Evolutionary conservation across 495 filamentous ascomycete species (phyloP).

Genomic region (Acidomyces sp.): DNA sequence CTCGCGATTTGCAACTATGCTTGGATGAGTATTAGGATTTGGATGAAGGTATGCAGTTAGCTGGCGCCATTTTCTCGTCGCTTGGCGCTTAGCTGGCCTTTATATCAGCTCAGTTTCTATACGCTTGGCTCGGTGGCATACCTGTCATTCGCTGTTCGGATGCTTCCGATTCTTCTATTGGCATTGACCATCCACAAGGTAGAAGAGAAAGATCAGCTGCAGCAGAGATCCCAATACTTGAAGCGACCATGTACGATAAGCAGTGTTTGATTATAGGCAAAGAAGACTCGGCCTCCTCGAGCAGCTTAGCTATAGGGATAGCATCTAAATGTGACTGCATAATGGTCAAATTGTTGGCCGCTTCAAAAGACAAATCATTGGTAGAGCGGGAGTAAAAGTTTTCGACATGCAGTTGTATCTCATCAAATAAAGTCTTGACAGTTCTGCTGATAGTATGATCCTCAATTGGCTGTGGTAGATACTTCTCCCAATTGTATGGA

Average conservation of each 20-base stretch:
- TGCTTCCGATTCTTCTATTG: background rate
- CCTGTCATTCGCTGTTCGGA: background rate
- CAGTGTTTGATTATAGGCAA: constrained; percentile 5
- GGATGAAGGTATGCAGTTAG: background rate
- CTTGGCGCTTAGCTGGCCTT: constrained; percentile 1
- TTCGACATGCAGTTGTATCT: constrained; percentile 22
- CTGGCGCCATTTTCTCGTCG: background rate
- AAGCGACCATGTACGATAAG: constrained; percentile 1
- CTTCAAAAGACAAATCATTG: background rate
- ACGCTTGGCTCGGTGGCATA: background rate
- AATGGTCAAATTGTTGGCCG: background rate
- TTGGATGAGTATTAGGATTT: background rate
- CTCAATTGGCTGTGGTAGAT: constrained; percentile 20
- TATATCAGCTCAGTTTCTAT: background rate
- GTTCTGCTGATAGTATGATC: constrained; percentile 16
- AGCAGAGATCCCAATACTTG: background rate
- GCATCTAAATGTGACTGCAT: background rate
- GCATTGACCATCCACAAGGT: background rate
- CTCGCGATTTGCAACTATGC: background rate
- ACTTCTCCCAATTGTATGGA: background rate
- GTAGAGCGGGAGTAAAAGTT: constrained; percentile 19
- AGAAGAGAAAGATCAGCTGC: background rate
- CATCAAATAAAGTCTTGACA: constrained; percentile 17
- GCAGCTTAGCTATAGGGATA: background rate
- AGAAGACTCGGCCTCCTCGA: background rate